Conservation (phyloP, 1,284 basidiomycete genomes). For the Marasmius fiardii region DNA sequence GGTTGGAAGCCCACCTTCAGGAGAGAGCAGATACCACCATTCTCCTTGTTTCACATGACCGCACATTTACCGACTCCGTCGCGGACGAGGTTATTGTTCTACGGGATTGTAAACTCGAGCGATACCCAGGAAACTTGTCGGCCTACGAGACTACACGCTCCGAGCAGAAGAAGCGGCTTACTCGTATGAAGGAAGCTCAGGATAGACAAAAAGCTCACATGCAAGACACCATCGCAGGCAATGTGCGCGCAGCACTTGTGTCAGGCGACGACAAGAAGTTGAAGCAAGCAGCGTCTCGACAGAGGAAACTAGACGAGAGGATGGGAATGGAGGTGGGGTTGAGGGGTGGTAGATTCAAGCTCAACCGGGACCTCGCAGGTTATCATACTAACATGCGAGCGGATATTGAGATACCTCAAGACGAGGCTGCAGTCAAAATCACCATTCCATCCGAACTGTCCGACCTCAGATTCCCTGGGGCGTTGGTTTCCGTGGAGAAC, state of each 20-base stretch:
- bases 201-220: slow-evolving; percentile 55
- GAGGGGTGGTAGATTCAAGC: slow-evolving; percentile 53
- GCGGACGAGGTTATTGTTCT: slow-evolving; percentile 69
- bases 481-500: slow-evolving; percentile 47
- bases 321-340: slow-evolving; percentile 17
- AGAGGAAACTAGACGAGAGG: slow-evolving; percentile 50
- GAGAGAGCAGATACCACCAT: slow-evolving; percentile 45
- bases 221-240: slow-evolving; percentile 41
- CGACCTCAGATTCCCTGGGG: slow-evolving; percentile 47
- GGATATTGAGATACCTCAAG: slow-evolving; percentile 47
- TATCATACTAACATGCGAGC: slow-evolving; percentile 42
- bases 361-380: slow-evolving; percentile 55
- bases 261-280: slow-evolving; percentile 66
- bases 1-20: slow-evolving; percentile 60
- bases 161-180: slow-evolving; percentile 46
- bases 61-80: slow-evolving; percentile 63
- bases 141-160: slow-evolving; percentile 52
- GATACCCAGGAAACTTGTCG: slow-evolving; percentile 63
- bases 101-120: slow-evolving; percentile 50
- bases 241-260: slow-evolving; percentile 45
- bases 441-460: slow-evolving; percentile 39
- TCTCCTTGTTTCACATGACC: slow-evolving; percentile 71
- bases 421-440: slow-evolving; percentile 45
- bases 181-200: slow-evolving; percentile 49
- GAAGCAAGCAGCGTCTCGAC: slow-evolving; percentile 53